phyloP scores from a whole-genome alignment of 2,329 filamentous ascomycete genomes.

The Trichophaea hybrida region DNA sequence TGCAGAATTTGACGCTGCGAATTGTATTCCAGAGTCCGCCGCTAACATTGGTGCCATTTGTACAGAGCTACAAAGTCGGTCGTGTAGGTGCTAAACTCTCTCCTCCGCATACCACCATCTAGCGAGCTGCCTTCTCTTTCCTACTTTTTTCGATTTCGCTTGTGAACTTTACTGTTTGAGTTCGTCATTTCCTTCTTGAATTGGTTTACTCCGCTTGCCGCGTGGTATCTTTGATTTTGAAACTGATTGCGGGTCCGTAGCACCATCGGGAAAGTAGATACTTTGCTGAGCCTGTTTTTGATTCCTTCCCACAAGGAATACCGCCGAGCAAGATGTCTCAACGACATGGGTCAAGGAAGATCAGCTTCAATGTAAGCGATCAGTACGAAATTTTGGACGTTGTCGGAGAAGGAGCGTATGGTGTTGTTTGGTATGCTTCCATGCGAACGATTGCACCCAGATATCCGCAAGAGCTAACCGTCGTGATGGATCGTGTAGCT shows the following conservation, averaged over 20 bases:
- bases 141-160: neutral
- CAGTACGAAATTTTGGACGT: constrained; percentile 99
- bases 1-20: neutral
- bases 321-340: constrained; percentile 25
- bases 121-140: too few species aligned
- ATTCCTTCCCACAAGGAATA: neutral
- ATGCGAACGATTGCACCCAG: neutral
- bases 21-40: neutral
- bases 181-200: neutral
- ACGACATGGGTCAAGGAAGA: constrained; percentile 57
- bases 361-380: constrained; percentile 98
- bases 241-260: neutral
- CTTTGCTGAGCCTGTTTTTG: neutral
- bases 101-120: neutral
- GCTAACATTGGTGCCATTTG: neutral
- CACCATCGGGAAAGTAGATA: neutral
- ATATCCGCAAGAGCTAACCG: constrained; percentile 3
- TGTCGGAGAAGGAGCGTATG: constrained; percentile 94
- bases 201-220: neutral
- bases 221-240: neutral
- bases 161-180: neutral
- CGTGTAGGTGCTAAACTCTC: neutral
- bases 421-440: constrained; percentile 70
- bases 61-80: neutral
- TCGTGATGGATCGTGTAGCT: constrained; percentile 41